Base-by-base conservation (phyloP, 352 stramenopile genomes). In the Globisporangium cystogenes region DNA sequence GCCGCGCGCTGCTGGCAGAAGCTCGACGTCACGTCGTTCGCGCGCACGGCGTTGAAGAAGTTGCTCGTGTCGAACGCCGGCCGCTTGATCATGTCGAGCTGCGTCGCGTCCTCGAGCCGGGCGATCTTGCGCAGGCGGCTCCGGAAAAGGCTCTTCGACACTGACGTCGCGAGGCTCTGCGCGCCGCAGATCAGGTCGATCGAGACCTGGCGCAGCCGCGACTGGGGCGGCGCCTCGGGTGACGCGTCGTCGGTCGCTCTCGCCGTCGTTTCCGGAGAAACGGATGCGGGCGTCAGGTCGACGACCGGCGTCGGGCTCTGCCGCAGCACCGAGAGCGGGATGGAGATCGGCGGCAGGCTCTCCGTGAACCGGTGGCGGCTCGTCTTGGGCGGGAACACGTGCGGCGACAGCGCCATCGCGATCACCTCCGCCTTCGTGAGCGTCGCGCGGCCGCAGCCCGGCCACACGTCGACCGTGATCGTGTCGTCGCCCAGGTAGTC, bases 301-400 rank as follows among this genome's bases (percentile, higher is more conserved):
- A 72, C 62, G 37, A 87, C 79, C 18, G 68, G 69, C 46, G 73
- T 65, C 27, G 80, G 76, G n/a, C 71, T 67, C 51, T 87, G 71
- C 23, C 79, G 79, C 27, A 92, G 60, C 24, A 89, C 65, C 8
- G 72, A 88, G 8, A 94, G 62, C 29, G 81, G 82, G 51, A 92
- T 90, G 21, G 82, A 93, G 57, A 94, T 85, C 6, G 84, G 84
- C 31, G 84, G 81, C 7, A 94, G 61, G 45, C 76, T 89, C 55
- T 92, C 81, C 0, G 76, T 87, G 52, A 94, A 91, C 10, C 76
- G 70, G 59, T 94, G 84, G 53, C 82, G 81, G 59, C 82, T 92
- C 12, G 84, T 94, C 68, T 94, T 92, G 18, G 82, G 79, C 23
- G 84, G 84, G 54, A 92, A 91, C 46, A 94, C 81, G 44, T 87